phyloP scores from a whole-genome alignment of 139 green algal genomes.

The Zygnema cylindricum region DNA sequence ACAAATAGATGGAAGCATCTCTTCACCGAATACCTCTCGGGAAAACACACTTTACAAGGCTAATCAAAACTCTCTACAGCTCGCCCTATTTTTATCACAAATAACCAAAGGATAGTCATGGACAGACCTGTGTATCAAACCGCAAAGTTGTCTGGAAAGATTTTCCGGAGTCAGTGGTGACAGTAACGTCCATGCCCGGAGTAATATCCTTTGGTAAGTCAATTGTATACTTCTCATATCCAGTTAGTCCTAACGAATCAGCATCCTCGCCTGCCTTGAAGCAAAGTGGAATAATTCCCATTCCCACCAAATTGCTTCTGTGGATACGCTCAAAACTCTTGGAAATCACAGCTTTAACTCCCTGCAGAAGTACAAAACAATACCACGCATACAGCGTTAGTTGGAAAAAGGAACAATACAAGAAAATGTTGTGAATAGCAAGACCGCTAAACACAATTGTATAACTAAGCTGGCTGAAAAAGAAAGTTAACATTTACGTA shows the following conservation, averaged over 20 bases:
- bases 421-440: no score
- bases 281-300: slow-evolving; percentile 65
- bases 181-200: slow-evolving; percentile 61
- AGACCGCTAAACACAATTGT: no score
- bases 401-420: no score
- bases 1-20: no score
- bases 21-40: no score
- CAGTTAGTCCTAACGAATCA: slow-evolving; percentile 59
- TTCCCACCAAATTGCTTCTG: slow-evolving; percentile 66
- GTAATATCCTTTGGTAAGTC: slow-evolving; percentile 62
- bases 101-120: background rate
- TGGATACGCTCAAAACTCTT: slow-evolving; percentile 68
- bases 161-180: slow-evolving; percentile 57
- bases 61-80: background rate
- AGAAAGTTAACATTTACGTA: no score
- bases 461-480: no score
- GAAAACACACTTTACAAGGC: no score
- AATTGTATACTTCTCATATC: slow-evolving; percentile 59
- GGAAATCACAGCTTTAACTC: slow-evolving; percentile 67
- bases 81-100: background rate
- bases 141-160: slow-evolving; percentile 52
- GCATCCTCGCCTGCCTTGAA: slow-evolving; percentile 64
- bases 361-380: no score
- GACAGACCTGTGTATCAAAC: slow-evolving; percentile 63
- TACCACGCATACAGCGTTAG: no score